Conservation (phyloP, 192 early-diverging fungal species). For the Gigaspora rosea region DNA sequence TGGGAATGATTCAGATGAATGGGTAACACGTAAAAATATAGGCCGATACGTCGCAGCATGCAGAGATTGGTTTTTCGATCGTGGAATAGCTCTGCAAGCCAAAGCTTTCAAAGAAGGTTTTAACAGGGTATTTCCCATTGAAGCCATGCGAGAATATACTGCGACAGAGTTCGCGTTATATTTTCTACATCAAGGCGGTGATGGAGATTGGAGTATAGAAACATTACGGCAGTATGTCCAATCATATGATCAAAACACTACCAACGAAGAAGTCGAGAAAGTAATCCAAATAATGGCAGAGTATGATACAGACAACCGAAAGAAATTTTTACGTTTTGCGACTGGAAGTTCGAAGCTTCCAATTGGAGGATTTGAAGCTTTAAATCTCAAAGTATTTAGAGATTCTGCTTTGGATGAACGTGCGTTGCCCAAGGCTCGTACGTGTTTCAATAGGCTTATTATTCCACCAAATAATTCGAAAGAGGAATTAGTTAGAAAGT, state of each 20-base stretch:
- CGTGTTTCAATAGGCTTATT: not conserved
- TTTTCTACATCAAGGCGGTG: conserved; percentile 56
- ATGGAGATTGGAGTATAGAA: conserved; percentile 77
- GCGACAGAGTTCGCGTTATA: conserved; percentile 70
- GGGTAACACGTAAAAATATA: not conserved
- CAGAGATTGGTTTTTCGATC: not conserved
- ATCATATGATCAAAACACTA: conserved; percentile 81
- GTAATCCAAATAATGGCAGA: conserved; percentile 70
- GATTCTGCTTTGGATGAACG: not conserved
- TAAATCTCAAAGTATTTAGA: not conserved
- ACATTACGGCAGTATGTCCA: conserved; percentile 42
- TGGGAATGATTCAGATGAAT: not conserved
- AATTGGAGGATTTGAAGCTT: conserved; percentile 62
- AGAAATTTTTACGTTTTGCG: conserved; percentile 84
- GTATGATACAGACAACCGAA: conserved; percentile 60
- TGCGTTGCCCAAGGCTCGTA: not conserved
- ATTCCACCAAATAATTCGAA: not conserved
- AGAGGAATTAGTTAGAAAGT: not conserved
- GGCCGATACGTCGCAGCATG: not conserved
- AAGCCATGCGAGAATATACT: conserved; percentile 69
- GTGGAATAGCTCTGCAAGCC: conserved; percentile 68
- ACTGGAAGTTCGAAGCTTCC: conserved; percentile 90
- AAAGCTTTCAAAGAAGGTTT: conserved; percentile 84
- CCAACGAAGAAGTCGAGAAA: conserved; percentile 66
- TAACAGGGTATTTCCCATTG: conserved; percentile 73